Conservation (phyloP, 805 yeast species). For the Lipomyces spencermartinsiae region DNA sequence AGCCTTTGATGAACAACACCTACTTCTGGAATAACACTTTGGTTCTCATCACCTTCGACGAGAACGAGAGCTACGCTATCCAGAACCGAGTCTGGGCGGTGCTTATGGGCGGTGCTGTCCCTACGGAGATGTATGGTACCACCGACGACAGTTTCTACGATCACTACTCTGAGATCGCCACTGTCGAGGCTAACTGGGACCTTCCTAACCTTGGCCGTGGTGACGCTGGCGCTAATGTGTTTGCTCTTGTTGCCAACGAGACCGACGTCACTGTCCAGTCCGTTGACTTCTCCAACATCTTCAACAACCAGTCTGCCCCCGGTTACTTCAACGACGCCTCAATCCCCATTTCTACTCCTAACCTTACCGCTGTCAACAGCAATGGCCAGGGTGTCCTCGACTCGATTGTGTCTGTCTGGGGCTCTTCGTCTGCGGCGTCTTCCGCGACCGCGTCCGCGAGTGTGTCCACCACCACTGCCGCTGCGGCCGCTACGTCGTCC, state of each 20-base stretch:
- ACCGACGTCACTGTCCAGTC: conserved; percentile 31
- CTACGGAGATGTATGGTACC: conserved; percentile 52
- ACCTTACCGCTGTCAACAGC: conserved; percentile 47
- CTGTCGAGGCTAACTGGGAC: conserved; percentile 59
- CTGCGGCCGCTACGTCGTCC: conserved; percentile 36
- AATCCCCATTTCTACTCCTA: conserved; percentile 48
- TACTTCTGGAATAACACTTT: conserved; percentile 57
- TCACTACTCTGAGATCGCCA: conserved; percentile 59
- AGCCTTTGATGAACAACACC: conserved; percentile 46
- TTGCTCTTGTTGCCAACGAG: conserved; percentile 51
- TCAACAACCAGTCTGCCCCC: conserved; percentile 36
- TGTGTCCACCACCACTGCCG: conserved; percentile 7
- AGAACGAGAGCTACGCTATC: conserved; percentile 52
- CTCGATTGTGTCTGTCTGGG: conserved; percentile 48
- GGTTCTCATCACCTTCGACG: conserved; percentile 58
- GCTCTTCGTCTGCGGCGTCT: conserved; percentile 28
- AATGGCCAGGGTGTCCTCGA: conserved; percentile 48
- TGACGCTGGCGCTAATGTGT: conserved; percentile 59
- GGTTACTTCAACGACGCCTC: conserved; percentile 34
- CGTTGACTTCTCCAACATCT: conserved; percentile 25
- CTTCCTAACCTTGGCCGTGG: conserved; percentile 58
- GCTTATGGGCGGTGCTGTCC: conserved; percentile 57
- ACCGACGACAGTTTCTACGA: conserved; percentile 57
- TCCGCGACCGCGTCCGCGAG: conserved; percentile 24
- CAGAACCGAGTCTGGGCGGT: conserved; percentile 56